phyloP scores from a whole-genome alignment of 164 flowering plant genomes.

The Cinnamomum micranthum region DNA sequence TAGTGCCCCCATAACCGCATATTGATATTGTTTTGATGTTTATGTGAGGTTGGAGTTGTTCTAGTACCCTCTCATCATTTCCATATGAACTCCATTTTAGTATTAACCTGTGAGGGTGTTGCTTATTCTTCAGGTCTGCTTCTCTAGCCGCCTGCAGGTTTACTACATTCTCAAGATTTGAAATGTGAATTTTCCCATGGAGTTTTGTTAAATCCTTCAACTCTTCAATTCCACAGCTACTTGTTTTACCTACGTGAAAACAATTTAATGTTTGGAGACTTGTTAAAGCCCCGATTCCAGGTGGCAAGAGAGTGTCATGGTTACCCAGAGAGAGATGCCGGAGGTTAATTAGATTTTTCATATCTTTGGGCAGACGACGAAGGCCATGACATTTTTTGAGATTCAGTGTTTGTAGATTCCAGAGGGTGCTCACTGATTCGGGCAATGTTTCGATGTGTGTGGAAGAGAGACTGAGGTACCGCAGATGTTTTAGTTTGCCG shows the following conservation, averaged over 20 bases:
- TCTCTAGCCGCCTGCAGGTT: conserved; percentile 19
- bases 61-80: background rate
- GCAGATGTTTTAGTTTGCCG: conserved; percentile 20
- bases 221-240: conserved; percentile 19
- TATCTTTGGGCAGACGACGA: conserved; percentile 8
- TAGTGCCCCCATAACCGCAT: conserved; percentile 10
- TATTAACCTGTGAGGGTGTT: conserved; percentile 16
- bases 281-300: conserved; percentile 20
- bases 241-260: conserved; percentile 25
- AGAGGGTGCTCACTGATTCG: conserved; percentile 17
- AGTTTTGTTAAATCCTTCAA: conserved; percentile 21
- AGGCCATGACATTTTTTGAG: conserved; percentile 19
- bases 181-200: conserved; percentile 25
- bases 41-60: conserved; percentile 24
- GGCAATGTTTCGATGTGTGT: conserved; percentile 21
- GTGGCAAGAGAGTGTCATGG: conserved; percentile 15
- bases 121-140: conserved; percentile 26
- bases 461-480: conserved; percentile 24
- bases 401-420: conserved; percentile 29
- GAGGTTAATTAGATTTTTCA: conserved; percentile 17
- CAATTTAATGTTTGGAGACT: conserved; percentile 22
- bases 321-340: conserved; percentile 18
- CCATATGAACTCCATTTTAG: conserved; percentile 23
- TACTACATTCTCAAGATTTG: conserved; percentile 32
- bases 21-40: conserved; percentile 22